A percentile compares a stretch with the other conserved stretches of the same genome.
These are phyloP conservation scores for Aspergillus leporis DNA, from an alignment of 495 filamentous ascomycete genomes.

Conservation along the genomic window DNA sequence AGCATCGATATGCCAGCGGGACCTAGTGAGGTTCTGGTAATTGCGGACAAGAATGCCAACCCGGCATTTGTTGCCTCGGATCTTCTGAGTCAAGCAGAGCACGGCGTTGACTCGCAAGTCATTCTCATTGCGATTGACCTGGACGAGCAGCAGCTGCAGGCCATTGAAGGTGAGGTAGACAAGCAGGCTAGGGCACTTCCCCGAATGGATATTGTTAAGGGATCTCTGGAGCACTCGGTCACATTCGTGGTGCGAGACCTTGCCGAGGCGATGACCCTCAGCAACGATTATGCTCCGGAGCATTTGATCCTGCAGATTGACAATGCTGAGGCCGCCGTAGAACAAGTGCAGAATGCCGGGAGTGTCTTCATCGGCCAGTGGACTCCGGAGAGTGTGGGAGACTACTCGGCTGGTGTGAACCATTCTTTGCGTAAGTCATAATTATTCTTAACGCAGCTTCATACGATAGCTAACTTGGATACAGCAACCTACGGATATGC, in stretches of 20 bases:
- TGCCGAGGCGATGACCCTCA: slow-evolving; percentile 80
- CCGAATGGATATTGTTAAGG: slow-evolving; percentile 86
- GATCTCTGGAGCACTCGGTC: slow-evolving; percentile 87
- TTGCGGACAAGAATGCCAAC: slow-evolving; percentile 88
- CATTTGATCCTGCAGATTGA: slow-evolving; percentile 91
- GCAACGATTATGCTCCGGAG: slow-evolving; percentile 96
- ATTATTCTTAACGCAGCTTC: not conserved
- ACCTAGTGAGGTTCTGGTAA: slow-evolving; percentile 92
- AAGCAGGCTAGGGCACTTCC: slow-evolving; percentile 85
- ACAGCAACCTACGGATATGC: slow-evolving; percentile 95
- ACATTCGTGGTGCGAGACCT: slow-evolving; percentile 80
- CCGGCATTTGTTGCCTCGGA: slow-evolving; percentile 96
- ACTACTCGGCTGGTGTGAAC: slow-evolving; percentile 97
- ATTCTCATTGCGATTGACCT: slow-evolving; percentile 86
- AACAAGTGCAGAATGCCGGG: slow-evolving; percentile 86
- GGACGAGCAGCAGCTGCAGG: slow-evolving; percentile 64
- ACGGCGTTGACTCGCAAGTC: slow-evolving; percentile 93
- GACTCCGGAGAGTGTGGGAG: slow-evolving; percentile 96
- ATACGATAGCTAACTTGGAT: slow-evolving; percentile 19
- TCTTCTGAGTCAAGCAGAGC: slow-evolving; percentile 92
- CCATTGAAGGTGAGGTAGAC: slow-evolving; percentile 90
- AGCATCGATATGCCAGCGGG: slow-evolving; percentile 99
- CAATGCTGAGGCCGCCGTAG: slow-evolving; percentile 68
- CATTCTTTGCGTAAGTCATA: slow-evolving; percentile 85
- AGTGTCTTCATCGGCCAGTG: slow-evolving; percentile 93